Evolutionary conservation across 2,329 filamentous ascomycete species (phyloP).

Genomic region (Coniochaeta hoffmannii): DNA sequence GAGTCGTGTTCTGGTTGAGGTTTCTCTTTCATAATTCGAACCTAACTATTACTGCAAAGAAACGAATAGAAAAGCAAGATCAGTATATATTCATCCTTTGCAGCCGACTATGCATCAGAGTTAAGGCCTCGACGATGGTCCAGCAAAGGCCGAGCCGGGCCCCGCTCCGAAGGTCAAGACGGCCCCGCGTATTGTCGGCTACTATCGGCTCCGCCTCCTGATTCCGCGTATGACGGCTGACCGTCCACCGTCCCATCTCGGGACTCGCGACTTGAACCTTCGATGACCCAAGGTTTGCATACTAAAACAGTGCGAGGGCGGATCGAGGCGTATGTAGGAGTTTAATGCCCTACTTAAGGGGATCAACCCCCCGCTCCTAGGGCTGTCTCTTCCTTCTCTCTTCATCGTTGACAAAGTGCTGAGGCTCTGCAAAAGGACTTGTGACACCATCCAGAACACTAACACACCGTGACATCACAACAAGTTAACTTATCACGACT

Average conservation of each 20-base stretch:
- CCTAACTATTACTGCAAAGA: too few species aligned
- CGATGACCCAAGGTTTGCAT: constrained; percentile 6
- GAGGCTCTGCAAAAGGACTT: too few species aligned
- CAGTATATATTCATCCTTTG: too few species aligned
- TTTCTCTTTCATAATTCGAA: too few species aligned
- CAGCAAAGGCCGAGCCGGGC: background rate
- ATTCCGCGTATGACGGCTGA: constrained; percentile 1
- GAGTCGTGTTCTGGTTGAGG: too few species aligned
- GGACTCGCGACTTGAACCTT: constrained; percentile 9
- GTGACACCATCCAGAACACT: too few species aligned
- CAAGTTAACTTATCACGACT: too few species aligned
- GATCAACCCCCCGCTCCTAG: background rate
- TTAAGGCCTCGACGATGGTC: too few species aligned
- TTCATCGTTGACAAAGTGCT: too few species aligned
- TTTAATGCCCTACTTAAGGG: background rate
- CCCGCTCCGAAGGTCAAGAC: background rate
- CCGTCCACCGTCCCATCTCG: constrained; percentile 5
- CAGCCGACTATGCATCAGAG: too few species aligned
- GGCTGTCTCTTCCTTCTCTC: background rate
- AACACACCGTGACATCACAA: too few species aligned
- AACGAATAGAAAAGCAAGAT: too few species aligned
- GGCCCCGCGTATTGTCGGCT: constrained; percentile 12
- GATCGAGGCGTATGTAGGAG: background rate
- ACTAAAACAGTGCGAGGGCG: background rate
- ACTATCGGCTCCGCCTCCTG: constrained; percentile 8